These are phyloP conservation scores for Zoysia pacifica DNA, from an alignment of 176 grass and related monocot species.

Conservation along the genomic window DNA sequence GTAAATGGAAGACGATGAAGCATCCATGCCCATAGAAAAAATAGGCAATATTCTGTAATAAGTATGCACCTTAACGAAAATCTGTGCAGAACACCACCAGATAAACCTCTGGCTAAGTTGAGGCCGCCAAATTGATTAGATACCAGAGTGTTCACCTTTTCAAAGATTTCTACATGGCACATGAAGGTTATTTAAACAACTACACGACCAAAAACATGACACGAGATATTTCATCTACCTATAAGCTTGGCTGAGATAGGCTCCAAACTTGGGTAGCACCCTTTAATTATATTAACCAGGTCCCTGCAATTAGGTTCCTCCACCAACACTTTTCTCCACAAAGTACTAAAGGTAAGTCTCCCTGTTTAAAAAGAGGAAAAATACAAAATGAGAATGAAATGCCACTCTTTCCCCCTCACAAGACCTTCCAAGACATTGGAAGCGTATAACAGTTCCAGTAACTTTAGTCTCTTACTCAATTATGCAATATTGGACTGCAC, in stretches of 20 bases:
- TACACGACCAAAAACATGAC: background rate
- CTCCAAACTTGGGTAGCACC: constrained; percentile 73
- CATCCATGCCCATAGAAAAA: constrained; percentile 11
- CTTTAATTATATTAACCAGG: constrained; percentile 77
- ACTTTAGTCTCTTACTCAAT: constrained; percentile 5
- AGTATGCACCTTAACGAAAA: constrained; percentile 79
- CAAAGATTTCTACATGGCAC: constrained; percentile 71
- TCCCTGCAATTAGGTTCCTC: constrained; percentile 59
- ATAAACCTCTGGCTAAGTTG: constrained; percentile 44
- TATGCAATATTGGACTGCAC: background rate
- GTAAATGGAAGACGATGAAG: constrained; percentile 36
- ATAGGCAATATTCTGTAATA: constrained; percentile 26
- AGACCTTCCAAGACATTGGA: constrained; percentile 1
- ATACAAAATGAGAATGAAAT: constrained; percentile 16
- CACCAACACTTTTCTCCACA: constrained; percentile 94
- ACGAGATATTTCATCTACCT: constrained; percentile 50
- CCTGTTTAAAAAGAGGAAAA: constrained; percentile 39
- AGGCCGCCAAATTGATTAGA: constrained; percentile 62
- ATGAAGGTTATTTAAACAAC: constrained; percentile 32
- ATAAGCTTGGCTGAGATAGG: constrained; percentile 63
- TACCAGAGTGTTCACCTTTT: constrained; percentile 60
- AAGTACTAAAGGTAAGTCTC: constrained; percentile 53
- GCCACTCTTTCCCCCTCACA: background rate
- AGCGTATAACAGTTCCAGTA: constrained; percentile 1
- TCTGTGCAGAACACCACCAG: constrained; percentile 59